Percentiles rank a stretch among this genome's conserved stretches.
Conservation (phyloP, 2,329 filamentous ascomycete species). For the Pyricularia sp. region DNA sequence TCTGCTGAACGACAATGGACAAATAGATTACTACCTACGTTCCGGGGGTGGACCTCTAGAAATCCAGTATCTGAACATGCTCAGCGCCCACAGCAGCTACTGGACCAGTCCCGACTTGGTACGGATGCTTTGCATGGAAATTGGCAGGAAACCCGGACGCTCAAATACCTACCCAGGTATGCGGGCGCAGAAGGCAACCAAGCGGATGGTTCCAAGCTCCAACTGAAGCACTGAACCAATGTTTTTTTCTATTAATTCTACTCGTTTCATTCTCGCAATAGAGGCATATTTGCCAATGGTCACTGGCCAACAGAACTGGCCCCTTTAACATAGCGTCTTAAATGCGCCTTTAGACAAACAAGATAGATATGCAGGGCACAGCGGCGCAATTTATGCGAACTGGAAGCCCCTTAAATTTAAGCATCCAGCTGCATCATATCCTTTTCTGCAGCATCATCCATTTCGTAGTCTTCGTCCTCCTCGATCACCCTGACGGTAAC, state of each 20-base stretch:
- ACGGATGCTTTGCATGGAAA: constrained; percentile 80
- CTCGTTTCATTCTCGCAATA: neutral
- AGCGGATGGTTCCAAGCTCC: constrained; percentile 17
- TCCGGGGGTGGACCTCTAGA: constrained; percentile 82
- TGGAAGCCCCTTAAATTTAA: neutral
- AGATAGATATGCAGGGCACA: neutral
- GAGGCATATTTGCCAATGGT: neutral
- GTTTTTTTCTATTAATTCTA: neutral
- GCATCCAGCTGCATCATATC: constrained; percentile 22
- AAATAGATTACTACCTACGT: constrained; percentile 82
- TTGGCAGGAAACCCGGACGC: constrained; percentile 65
- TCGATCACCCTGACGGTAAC: constrained; percentile 1
- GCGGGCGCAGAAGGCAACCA: constrained; percentile 46
- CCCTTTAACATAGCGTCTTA: neutral
- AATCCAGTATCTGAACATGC: constrained; percentile 95
- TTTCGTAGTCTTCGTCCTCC: constrained; percentile 35
- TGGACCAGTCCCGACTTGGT: constrained; percentile 85
- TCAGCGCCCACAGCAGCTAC: constrained; percentile 90
- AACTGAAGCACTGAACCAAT: neutral
- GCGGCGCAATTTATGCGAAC: neutral
- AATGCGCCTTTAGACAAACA: neutral
- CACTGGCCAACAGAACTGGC: neutral
- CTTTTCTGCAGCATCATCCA: constrained; percentile 37
- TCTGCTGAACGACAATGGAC: constrained; percentile 89
- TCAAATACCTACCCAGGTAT: constrained; percentile 47